Evolutionary conservation across 306 rosid genomes (phyloP).

Genomic region (Pachyrhizus erosus): DNA sequence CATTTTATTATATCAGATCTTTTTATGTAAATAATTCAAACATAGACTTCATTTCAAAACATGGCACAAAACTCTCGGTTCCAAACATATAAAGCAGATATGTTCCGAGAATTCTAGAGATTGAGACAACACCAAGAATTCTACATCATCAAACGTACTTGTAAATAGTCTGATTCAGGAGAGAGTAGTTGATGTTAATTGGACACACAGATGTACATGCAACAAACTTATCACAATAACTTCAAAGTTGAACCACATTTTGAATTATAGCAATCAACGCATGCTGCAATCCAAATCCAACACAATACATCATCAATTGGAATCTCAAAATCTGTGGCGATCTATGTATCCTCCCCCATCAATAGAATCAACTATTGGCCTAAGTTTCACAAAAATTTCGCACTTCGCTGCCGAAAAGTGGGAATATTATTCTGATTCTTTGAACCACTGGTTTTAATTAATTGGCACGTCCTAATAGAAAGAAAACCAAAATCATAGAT

Average conservation of each 20-base stretch:
- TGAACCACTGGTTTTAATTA: conserved; percentile 35
- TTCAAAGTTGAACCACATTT: conserved; percentile 32
- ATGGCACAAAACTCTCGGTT: not conserved
- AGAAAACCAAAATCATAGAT: conserved; percentile 35
- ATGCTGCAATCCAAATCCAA: conserved; percentile 22
- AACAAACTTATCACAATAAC: not conserved
- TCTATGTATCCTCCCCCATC: not conserved
- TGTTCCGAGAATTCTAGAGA: conserved; percentile 1
- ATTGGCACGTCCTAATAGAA: conserved; percentile 22
- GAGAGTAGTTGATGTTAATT: conserved; percentile 5
- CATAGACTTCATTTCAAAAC: not conserved
- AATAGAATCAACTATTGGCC: conserved; percentile 3
- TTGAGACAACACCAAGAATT: not conserved
- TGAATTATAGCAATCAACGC: not conserved
- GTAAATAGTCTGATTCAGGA: conserved; percentile 2
- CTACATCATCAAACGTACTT: not conserved
- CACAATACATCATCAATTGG: not conserved
- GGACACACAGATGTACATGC: not conserved
- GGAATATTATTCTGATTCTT: conserved; percentile 34
- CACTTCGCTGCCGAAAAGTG: not conserved
- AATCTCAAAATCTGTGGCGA: conserved; percentile 34
- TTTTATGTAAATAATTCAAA: not conserved
- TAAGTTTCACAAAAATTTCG: not conserved
- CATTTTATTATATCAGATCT: not conserved
- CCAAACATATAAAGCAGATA: not conserved